Percentiles rank a stretch among this genome's conserved stretches.
Conservation (phyloP, 1,284 basidiomycete genomes). For the Sporisorium scitamineum region DNA sequence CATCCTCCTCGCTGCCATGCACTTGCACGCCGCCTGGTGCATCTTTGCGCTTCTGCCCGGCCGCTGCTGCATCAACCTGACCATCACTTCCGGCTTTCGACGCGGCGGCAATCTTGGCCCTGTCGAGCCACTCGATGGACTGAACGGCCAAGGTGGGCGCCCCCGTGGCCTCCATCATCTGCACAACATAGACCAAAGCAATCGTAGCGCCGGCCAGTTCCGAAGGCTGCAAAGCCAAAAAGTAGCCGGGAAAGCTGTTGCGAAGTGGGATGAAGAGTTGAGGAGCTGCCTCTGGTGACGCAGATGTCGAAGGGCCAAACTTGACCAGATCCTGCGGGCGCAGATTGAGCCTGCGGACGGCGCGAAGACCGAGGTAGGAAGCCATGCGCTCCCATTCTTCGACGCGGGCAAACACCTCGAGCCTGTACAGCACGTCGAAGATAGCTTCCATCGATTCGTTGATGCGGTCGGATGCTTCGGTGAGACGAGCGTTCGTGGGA, state of each 20-base stretch:
- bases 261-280: slow-evolving; percentile 52
- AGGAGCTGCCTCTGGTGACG: slow-evolving; percentile 30
- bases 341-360: slow-evolving; percentile 78
- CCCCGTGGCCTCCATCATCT: slow-evolving; percentile 40
- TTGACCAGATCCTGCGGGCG: slow-evolving; percentile 59
- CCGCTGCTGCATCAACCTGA: not conserved
- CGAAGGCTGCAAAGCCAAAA: slow-evolving; percentile 51
- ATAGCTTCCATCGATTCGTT: slow-evolving; percentile 46
- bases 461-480: slow-evolving; percentile 50
- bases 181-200: slow-evolving; percentile 47
- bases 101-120: slow-evolving; percentile 31
- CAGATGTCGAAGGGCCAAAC: slow-evolving; percentile 35
- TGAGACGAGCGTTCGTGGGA: slow-evolving; percentile 24
- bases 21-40: not conserved
- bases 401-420: slow-evolving; percentile 51
- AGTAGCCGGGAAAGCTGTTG: slow-evolving; percentile 52
- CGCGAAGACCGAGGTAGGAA: slow-evolving; percentile 72
- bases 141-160: slow-evolving; percentile 38
- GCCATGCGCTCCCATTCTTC: slow-evolving; percentile 64
- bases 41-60: slow-evolving; percentile 33
- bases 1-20: not conserved
- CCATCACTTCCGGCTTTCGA: slow-evolving; percentile 10
- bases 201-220: slow-evolving; percentile 35
- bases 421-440: slow-evolving; percentile 46
- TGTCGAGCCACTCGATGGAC: slow-evolving; percentile 60